Evolutionary conservation across 192 early-diverging fungal genomes (phyloP), one percentile per base, ranked within the genome.

Genomic region (Thamnidium elegans): DNA sequence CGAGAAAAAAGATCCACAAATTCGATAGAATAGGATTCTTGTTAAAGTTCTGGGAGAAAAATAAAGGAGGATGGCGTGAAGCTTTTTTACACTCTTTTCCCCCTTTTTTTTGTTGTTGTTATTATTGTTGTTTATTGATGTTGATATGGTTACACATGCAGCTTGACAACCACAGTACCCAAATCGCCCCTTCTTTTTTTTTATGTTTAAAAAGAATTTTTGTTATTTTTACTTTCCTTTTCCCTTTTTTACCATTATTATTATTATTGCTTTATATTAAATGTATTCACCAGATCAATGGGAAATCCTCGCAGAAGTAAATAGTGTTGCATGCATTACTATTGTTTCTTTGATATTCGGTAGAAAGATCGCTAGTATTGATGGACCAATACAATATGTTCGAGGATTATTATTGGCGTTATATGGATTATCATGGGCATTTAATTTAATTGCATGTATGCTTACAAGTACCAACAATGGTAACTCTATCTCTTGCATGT

Each of bases 401-500:
- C 71, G 79, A 7, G 58, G 53, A 3, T 65, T 81, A 4, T 62
- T 81, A 39, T 60, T 78, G 17, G 10, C 26, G 3, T 66, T 81
- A n/a, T 78, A 76, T 26, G 19, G 67, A 2, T 15, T 73, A 34
- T 70, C 74, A 5, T 81, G 79, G 79, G 70, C 72, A 14, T 81
- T 76, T 58, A 69, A 75, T 19, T 11, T 81, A 46, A 69, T 74
- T n/a, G 65, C 74, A 1, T 70, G 73, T 14, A 67, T 78, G 67
- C 55, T 76, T 2, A 77, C 69, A 26, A 78, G 78, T 51, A 81
- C 79, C 34, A 81, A 81, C 58, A 72, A 81, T 52, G 59, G 55
- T 32, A 81, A 81, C 59, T 19, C 59, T 2, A 62, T 74, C 15
- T 76, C 78, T 6, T 79, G 78, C 50, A 14, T 58, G 19, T 17